Conservation (phyloP, 2,329 filamentous ascomycete genomes). For the Colletotrichum navitas region DNA sequence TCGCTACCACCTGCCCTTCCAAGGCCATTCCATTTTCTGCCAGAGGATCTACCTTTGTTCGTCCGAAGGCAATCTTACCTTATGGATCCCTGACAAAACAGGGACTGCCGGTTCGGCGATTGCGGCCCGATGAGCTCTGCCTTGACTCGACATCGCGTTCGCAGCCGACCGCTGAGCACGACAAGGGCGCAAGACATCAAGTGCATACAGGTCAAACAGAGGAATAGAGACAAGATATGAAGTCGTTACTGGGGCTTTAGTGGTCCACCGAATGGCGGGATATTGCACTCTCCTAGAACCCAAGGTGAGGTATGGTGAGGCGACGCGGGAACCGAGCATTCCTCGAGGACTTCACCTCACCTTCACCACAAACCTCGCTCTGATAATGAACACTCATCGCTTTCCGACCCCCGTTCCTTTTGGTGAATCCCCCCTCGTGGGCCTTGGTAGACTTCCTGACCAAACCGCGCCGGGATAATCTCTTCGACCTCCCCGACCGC, state of each 20-base stretch:
- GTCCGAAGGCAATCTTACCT: background rate
- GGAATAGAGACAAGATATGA: fast-evolving
- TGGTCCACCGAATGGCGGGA: background rate
- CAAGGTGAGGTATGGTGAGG: background rate
- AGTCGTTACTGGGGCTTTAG: background rate
- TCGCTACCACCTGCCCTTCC: background rate
- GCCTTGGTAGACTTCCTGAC: too few species aligned
- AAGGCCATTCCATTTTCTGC: background rate
- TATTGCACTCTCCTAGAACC: too few species aligned
- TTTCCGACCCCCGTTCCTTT: fast-evolving
- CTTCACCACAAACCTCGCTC: background rate
- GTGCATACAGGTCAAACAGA: background rate
- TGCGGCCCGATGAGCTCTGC: background rate
- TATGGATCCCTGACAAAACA: background rate
- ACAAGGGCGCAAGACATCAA: too few species aligned
- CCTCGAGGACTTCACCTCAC: background rate
- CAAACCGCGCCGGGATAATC: too few species aligned
- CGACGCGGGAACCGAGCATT: background rate
- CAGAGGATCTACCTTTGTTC: background rate
- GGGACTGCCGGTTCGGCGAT: background rate
- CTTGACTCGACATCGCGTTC: background rate
- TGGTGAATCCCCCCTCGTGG: background rate
- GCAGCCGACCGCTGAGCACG: too few species aligned
- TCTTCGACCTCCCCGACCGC: too few species aligned
- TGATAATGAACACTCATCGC: background rate